A percentile compares a stretch with the other conserved stretches of the same genome.
Conservation (phyloP, 2,329 filamentous ascomycete species). For the Sporothrix pallida region DNA sequence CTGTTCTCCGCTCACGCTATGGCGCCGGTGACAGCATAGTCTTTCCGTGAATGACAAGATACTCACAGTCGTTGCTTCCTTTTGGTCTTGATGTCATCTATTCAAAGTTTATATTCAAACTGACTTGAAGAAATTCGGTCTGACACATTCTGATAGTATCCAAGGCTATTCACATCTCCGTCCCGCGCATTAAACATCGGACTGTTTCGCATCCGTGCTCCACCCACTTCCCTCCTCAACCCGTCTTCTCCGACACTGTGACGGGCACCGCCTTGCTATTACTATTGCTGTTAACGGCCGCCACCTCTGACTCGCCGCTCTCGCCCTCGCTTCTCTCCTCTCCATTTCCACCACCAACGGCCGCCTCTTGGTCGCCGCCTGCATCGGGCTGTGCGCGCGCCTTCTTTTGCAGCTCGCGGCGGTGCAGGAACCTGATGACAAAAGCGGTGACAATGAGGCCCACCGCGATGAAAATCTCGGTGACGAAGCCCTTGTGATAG, state of each 20-base stretch:
- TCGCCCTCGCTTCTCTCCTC: not conserved
- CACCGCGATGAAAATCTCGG: slow-evolving; percentile 56
- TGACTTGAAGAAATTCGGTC: too few relatives aligned
- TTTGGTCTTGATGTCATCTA: not conserved
- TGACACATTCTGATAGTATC: too few relatives aligned
- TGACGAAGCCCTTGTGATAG: slow-evolving; percentile 67
- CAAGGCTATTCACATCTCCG: not conserved
- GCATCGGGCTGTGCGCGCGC: not conserved
- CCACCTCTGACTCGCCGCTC: slow-evolving; percentile 2
- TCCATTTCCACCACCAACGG: not conserved
- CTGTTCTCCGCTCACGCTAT: not conserved
- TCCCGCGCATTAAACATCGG: not conserved
- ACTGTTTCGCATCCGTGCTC: not conserved
- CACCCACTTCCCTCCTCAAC: not conserved
- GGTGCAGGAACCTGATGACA: slow-evolving; percentile 53
- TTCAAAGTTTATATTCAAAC: too few relatives aligned
- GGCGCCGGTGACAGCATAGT: not conserved
- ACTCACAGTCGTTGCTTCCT: not conserved
- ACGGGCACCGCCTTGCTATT: not conserved
- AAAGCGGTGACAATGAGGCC: slow-evolving; percentile 59
- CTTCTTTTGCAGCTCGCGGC: slow-evolving; percentile 45
- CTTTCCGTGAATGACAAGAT: not conserved
- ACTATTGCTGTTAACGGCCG: not conserved
- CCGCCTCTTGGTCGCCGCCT: slow-evolving; percentile 20
- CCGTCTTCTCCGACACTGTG: slow-evolving; percentile 9